Evolutionary conservation across 2,329 filamentous ascomycete species (phyloP).

Genomic region (Aaosphaeria arxii): DNA sequence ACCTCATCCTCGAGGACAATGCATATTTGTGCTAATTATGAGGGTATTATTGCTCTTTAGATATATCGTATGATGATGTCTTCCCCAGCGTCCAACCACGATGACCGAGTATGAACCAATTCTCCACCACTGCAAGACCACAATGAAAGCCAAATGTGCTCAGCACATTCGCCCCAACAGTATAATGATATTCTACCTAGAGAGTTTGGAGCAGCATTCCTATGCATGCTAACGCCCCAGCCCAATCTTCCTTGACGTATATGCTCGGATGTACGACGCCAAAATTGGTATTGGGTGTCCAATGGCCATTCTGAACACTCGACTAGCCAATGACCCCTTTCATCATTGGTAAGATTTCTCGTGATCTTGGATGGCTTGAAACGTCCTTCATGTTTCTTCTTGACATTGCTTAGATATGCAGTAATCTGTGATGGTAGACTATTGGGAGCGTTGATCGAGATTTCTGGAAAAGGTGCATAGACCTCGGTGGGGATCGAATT

Average conservation of each 20-base stretch:
- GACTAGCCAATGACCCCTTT: conserved; percentile 77
- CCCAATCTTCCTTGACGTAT: conserved; percentile 59
- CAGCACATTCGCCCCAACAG: conserved; percentile 72
- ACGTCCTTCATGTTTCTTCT: conserved; percentile 22
- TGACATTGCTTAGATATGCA: conserved; percentile 17
- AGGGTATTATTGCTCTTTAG: no score
- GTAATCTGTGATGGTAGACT: conserved; percentile 29
- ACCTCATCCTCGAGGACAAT: no score
- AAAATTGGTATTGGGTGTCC: conserved; percentile 52
- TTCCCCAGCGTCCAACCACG: conserved; percentile 67
- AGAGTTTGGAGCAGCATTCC: conserved; percentile 27
- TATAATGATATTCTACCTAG: conserved; percentile 60
- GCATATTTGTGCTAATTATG: no score
- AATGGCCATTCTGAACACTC: conserved; percentile 55
- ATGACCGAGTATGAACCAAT: conserved; percentile 55
- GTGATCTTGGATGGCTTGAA: conserved; percentile 39
- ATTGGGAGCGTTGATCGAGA: conserved; percentile 14
- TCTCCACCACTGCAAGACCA: conserved; percentile 68
- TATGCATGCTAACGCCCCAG: conserved; percentile 62
- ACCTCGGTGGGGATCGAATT: conserved; percentile 17
- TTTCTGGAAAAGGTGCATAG: conserved; percentile 20
- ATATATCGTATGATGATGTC: conserved; percentile 50
- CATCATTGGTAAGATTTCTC: conserved; percentile 55
- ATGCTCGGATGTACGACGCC: conserved; percentile 61
- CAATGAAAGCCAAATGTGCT: conserved; percentile 71